Percentiles rank a stretch among this genome's conserved stretches.
Evolutionary conservation across 75 land plant genomes (phyloP).

Genomic region (Pinus albicaulis): DNA sequence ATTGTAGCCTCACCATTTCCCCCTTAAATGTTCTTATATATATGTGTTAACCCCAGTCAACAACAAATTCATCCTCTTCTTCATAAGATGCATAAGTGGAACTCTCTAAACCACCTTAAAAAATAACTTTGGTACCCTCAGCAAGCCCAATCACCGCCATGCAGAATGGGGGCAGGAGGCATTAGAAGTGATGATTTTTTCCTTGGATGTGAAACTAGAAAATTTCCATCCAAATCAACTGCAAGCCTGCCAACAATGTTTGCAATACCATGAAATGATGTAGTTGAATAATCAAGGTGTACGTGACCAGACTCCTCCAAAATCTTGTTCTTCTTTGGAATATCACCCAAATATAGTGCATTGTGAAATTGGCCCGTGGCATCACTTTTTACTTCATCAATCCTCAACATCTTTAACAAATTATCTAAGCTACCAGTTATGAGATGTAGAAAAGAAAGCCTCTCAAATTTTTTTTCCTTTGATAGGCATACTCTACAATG

Average conservation of each 20-base stretch:
- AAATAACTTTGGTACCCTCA: constrained; percentile 68
- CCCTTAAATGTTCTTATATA: no score
- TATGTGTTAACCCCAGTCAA: constrained; percentile 25
- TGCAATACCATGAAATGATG: no score
- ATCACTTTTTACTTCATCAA: no score
- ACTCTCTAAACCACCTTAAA: constrained; percentile 62
- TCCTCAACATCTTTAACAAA: no score
- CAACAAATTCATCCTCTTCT: constrained; percentile 46
- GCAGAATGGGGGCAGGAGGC: constrained; percentile 61
- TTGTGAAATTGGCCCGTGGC: no score
- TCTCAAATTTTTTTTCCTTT: constrained; percentile 76
- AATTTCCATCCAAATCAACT: constrained; percentile 46
- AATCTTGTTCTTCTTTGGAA: no score
- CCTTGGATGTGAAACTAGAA: constrained; percentile 46
- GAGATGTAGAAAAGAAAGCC: constrained; percentile 70
- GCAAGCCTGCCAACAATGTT: constrained; percentile 40
- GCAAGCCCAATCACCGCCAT: constrained; percentile 62
- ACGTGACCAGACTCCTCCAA: no score
- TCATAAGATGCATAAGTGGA: constrained; percentile 27
- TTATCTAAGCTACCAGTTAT: constrained; percentile 53
- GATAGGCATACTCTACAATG: constrained; percentile 26
- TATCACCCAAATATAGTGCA: no score
- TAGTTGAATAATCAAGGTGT: no score
- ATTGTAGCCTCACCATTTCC: no score
- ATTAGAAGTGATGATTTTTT: constrained; percentile 42